Percentiles rank a stretch among this genome's conserved stretches.
Evolutionary conservation across 192 early-diverging fungal species (phyloP).

Genomic region (Podila verticillata): DNA sequence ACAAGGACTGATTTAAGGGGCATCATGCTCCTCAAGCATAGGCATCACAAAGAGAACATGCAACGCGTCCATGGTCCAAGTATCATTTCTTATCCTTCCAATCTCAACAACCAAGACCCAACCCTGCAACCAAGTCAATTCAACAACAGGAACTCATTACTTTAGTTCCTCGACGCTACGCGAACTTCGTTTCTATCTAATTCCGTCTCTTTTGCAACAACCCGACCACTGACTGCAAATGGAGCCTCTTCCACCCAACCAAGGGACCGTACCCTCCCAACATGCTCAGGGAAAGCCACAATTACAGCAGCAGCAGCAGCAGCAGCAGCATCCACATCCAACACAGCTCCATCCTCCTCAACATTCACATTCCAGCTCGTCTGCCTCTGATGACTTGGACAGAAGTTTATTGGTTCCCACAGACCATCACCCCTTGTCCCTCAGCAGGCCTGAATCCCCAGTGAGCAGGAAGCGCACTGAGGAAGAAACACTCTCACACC

Average conservation of each 20-base stretch:
- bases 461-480: constrained; percentile 37
- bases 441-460: constrained; percentile 17
- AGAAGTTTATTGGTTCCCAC: not conserved
- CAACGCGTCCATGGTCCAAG: no score
- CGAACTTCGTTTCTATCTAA: no score
- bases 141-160: no score
- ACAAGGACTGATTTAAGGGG: constrained; percentile 2
- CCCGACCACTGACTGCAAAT: not conserved
- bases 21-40: no score
- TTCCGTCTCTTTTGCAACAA: no score
- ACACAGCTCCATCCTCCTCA: not conserved
- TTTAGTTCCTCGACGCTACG: no score
- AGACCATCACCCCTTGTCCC: not conserved
- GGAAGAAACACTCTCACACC: constrained; percentile 4
- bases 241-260: constrained; percentile 1
- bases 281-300: not conserved
- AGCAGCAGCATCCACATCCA: not conserved
- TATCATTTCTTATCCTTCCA: no score
- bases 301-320: not conserved
- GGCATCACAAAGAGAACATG: no score
- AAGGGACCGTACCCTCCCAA: not conserved
- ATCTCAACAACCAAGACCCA: no score
- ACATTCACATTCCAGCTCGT: constrained; percentile 3
- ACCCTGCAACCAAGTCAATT: no score
- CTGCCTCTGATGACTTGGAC: not conserved